Conservation (phyloP, 805 yeast species). For the Lipomyces oligophaga region DNA sequence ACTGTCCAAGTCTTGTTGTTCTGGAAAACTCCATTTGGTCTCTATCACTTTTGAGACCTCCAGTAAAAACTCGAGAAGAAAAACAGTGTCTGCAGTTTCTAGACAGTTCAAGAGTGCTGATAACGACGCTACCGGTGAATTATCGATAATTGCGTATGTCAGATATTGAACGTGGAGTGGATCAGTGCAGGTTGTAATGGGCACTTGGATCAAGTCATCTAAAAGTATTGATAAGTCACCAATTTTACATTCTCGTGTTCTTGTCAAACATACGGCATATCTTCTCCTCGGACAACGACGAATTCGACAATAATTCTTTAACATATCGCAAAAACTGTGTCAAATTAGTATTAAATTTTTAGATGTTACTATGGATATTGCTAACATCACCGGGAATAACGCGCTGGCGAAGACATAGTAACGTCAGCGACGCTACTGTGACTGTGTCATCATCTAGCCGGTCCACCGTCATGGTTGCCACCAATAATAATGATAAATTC, state of each 20-base stretch:
- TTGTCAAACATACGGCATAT: constrained; percentile 2
- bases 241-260: not conserved
- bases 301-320: not conserved
- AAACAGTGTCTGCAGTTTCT: not conserved
- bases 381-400: too few species aligned
- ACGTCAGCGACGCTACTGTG: not conserved
- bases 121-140: constrained; percentile 10
- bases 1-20: too few species aligned
- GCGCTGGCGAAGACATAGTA: constrained; percentile 4
- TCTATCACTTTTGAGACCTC: constrained; percentile 6
- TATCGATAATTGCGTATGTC: not conserved
- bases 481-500: not conserved
- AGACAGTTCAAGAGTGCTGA: constrained; percentile 5
- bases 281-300: not conserved
- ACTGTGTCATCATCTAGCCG: not conserved
- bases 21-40: too few species aligned
- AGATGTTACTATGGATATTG: not conserved
- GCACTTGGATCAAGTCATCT: constrained; percentile 12
- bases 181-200: constrained; percentile 17
- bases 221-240: not conserved
- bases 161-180: constrained; percentile 21
- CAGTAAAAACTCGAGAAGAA: constrained; percentile 5
- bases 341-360: not conserved
- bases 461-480: not conserved
- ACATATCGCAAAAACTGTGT: constrained; percentile 2